A percentile compares a stretch with the other conserved stretches of the same genome.
Evolutionary conservation across 2,329 filamentous ascomycete species (phyloP).

Genomic region (Fusarium musae): DNA sequence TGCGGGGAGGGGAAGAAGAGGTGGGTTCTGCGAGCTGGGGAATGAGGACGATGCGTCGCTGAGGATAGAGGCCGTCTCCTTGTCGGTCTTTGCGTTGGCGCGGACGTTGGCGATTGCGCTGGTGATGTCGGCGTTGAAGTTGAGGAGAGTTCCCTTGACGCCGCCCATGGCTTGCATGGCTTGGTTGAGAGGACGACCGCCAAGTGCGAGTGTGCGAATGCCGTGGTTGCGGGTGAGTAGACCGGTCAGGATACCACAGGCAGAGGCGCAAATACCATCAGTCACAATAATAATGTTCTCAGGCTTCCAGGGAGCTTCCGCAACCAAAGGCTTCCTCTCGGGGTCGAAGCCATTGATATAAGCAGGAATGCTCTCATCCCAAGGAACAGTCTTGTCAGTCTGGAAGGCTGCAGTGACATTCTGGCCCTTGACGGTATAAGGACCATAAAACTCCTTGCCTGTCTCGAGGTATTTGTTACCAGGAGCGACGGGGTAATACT

Average conservation of each 20-base stretch:
- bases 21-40: slow-evolving; percentile 24
- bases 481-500: slow-evolving; percentile 24
- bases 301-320: slow-evolving; percentile 37
- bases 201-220: slow-evolving; percentile 59
- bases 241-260: slow-evolving; percentile 43
- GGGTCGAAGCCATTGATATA: slow-evolving; percentile 40
- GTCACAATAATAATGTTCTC: slow-evolving; percentile 42
- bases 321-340: slow-evolving; percentile 16
- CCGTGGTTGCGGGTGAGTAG: slow-evolving; percentile 49
- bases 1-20: slow-evolving; percentile 51
- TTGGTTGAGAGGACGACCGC: slow-evolving; percentile 64
- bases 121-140: slow-evolving; percentile 25
- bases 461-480: slow-evolving; percentile 24
- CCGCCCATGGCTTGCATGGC: slow-evolving; percentile 74
- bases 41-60: slow-evolving; percentile 18
- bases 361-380: slow-evolving; percentile 6
- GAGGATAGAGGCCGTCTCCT: slow-evolving; percentile 12
- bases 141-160: slow-evolving; percentile 63
- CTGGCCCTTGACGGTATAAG: slow-evolving; percentile 29
- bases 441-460: slow-evolving; percentile 40
- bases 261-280: slow-evolving; percentile 40
- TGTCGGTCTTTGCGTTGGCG: slow-evolving; percentile 22
- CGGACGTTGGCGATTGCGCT: slow-evolving; percentile 1
- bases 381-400: slow-evolving; percentile 22
- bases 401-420: slow-evolving; percentile 40